Percentiles rank a stretch among this genome's conserved stretches.
phyloP scores from a whole-genome alignment of 2,329 filamentous ascomycete genomes.

The Pestalotiopsis sp. region DNA sequence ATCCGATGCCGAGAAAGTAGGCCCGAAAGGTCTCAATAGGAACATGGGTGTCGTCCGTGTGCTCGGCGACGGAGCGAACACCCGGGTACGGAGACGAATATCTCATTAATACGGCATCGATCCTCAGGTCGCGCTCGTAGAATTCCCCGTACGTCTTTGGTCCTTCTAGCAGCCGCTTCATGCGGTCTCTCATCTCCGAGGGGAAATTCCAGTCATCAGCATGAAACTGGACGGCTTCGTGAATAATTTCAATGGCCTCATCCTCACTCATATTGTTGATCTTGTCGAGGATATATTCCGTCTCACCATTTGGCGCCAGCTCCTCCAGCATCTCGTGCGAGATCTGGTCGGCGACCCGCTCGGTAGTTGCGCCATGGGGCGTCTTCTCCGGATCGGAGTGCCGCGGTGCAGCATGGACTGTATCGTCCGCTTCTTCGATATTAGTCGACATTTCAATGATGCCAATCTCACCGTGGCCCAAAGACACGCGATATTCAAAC shows the following conservation, averaged over 20 bases:
- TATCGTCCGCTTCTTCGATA: conserved; percentile 8
- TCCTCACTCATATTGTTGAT: conserved; percentile 46
- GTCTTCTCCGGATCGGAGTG: conserved; percentile 13
- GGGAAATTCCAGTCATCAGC: conserved; percentile 49
- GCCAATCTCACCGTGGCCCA: not conserved
- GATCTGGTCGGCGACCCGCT: conserved; percentile 38
- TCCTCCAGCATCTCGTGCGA: conserved; percentile 41
- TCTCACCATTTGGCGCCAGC: conserved; percentile 45
- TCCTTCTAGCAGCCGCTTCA: conserved; percentile 40
- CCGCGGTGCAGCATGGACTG: not conserved
- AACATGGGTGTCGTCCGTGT: not conserved
- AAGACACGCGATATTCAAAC: not conserved
- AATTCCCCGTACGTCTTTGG: conserved; percentile 42
- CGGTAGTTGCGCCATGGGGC: not conserved
- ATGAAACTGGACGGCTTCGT: conserved; percentile 41
- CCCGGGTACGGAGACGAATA: conserved; percentile 12
- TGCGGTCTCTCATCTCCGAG: conserved; percentile 43
- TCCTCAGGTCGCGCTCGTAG: conserved; percentile 32
- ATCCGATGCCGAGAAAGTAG: conserved; percentile 13
- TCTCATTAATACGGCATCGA: conserved; percentile 12
- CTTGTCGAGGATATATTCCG: conserved; percentile 43
- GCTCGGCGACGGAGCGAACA: conserved; percentile 10
- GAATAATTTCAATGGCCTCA: conserved; percentile 42
- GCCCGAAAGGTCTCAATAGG: conserved; percentile 11
- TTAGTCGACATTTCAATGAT: conserved; percentile 9